phyloP scores from a whole-genome alignment of 2,329 filamentous ascomycete genomes.

The Trichoderma guizhouense region DNA sequence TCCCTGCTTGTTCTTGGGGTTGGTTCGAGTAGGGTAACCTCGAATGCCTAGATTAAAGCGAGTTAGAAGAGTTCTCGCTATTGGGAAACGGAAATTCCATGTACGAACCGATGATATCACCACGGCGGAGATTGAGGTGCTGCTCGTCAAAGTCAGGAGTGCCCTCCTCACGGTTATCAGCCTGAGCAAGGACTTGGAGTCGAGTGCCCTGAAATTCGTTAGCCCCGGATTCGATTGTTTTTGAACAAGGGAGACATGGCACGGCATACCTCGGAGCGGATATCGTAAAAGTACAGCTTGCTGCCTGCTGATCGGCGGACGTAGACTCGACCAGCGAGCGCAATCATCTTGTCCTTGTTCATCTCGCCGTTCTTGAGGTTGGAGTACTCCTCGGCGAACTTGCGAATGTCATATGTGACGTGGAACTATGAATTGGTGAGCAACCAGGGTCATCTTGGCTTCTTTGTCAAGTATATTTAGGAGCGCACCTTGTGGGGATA shows the following conservation, averaged over 20 bases:
- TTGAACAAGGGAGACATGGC: not conserved
- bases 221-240: not conserved
- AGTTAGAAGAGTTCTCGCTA: not conserved
- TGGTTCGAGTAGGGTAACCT: slow-evolving; percentile 56
- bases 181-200: slow-evolving; percentile 90
- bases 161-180: slow-evolving; percentile 68
- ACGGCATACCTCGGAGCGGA: slow-evolving; percentile 35
- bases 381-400: slow-evolving; percentile 75
- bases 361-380: slow-evolving; percentile 85
- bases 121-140: slow-evolving; percentile 83
- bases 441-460: not conserved
- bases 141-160: slow-evolving; percentile 74
- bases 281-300: slow-evolving; percentile 89
- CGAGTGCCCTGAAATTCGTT: slow-evolving; percentile 49
- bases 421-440: slow-evolving; percentile 56
- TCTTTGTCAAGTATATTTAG: not conserved
- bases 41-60: slow-evolving; percentile 24
- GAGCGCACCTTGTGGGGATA: slow-evolving; percentile 73
- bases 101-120: slow-evolving; percentile 75
- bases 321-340: slow-evolving; percentile 83
- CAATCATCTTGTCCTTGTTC: slow-evolving; percentile 69
- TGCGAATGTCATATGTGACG: slow-evolving; percentile 74
- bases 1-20: slow-evolving; percentile 83
- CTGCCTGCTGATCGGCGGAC: slow-evolving; percentile 76
- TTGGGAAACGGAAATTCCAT: slow-evolving; percentile 24